These are phyloP conservation scores for Fusarium oligoseptatum DNA, from an alignment of 2,329 filamentous ascomycete genomes.

Conservation along the genomic window DNA sequence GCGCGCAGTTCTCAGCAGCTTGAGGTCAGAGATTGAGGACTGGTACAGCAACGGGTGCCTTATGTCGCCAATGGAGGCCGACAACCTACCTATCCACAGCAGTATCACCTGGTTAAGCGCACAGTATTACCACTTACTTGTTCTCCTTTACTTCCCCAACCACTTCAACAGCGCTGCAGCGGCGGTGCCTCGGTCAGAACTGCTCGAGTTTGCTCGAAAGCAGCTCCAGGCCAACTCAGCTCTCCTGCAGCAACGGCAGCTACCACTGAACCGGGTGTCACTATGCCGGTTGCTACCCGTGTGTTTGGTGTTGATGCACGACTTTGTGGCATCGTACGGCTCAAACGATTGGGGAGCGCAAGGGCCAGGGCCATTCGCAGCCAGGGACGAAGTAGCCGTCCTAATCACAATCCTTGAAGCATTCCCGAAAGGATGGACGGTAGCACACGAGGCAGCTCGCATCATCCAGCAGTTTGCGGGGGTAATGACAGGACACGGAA, in stretches of 20 bases:
- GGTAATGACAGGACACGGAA: constrained; percentile 34
- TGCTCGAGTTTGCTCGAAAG: constrained; percentile 56
- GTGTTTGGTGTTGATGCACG: constrained; percentile 54
- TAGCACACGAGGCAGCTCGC: constrained; percentile 52
- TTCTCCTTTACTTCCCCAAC: constrained; percentile 59
- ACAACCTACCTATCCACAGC: constrained; percentile 60
- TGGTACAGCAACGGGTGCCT: constrained; percentile 63
- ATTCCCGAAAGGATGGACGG: constrained; percentile 53
- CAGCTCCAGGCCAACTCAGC: constrained; percentile 58
- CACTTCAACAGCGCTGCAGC: constrained; percentile 54
- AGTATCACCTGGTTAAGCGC: constrained; percentile 59
- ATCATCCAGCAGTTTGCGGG: constrained; percentile 50
- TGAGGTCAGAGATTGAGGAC: constrained; percentile 60
- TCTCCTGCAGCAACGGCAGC: constrained; percentile 57
- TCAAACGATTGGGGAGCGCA: constrained; percentile 28
- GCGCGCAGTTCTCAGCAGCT: constrained; percentile 49
- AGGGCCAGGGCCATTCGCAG: constrained; percentile 43
- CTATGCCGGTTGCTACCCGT: constrained; percentile 56
- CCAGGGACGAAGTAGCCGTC: constrained; percentile 53
- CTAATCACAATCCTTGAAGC: constrained; percentile 54
- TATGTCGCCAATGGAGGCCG: constrained; percentile 57
- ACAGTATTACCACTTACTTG: constrained; percentile 59
- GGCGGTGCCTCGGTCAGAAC: constrained; percentile 49
- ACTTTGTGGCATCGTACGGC: constrained; percentile 35
- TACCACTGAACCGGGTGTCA: constrained; percentile 59